Evolutionary conservation across 2,329 filamentous ascomycete genomes (phyloP).

Genomic region (Raffaelea albimanens): DNA sequence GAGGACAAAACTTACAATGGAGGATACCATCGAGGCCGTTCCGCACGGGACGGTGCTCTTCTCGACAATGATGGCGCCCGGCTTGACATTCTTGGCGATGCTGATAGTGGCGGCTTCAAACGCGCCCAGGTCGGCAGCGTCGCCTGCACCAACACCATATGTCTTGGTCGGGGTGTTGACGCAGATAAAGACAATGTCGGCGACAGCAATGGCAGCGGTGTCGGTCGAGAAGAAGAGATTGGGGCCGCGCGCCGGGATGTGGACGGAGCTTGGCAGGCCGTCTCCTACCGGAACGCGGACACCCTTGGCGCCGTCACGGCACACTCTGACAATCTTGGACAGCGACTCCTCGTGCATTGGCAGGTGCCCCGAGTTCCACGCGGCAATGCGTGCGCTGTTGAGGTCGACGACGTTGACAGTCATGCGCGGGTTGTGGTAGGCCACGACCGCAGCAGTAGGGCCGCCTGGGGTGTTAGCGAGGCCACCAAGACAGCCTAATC

Average conservation of each 20-base stretch:
- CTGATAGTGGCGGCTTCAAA: slow-evolving; percentile 1
- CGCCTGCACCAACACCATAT: slow-evolving; percentile 3
- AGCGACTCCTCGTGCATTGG: slow-evolving; percentile 1
- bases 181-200: slow-evolving; percentile 6
- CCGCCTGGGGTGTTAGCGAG: background rate
- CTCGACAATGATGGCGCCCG: slow-evolving; percentile 4
- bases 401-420: slow-evolving; percentile 5
- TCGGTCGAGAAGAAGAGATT: slow-evolving; percentile 5
- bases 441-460: slow-evolving; percentile 2
- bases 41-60: slow-evolving; percentile 6
- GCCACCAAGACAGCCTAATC: background rate
- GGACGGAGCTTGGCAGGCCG: background rate
- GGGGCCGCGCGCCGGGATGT: background rate
- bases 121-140: slow-evolving; percentile 2
- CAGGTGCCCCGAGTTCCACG: slow-evolving; percentile 5
- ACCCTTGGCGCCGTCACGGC: slow-evolving; percentile 2
- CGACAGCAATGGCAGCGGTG: background rate
- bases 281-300: background rate
- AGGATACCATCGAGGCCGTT: slow-evolving; percentile 4
- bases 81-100: slow-evolving; percentile 2
- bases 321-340: slow-evolving; percentile 3
- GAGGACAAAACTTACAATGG: background rate
- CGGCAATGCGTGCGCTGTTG: background rate
- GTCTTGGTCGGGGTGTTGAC: slow-evolving; percentile 7
- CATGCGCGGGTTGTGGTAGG: slow-evolving; percentile 3